phyloP scores from a whole-genome alignment of 2,329 filamentous ascomycete species.

The Rhexocercosporidium sp. region DNA sequence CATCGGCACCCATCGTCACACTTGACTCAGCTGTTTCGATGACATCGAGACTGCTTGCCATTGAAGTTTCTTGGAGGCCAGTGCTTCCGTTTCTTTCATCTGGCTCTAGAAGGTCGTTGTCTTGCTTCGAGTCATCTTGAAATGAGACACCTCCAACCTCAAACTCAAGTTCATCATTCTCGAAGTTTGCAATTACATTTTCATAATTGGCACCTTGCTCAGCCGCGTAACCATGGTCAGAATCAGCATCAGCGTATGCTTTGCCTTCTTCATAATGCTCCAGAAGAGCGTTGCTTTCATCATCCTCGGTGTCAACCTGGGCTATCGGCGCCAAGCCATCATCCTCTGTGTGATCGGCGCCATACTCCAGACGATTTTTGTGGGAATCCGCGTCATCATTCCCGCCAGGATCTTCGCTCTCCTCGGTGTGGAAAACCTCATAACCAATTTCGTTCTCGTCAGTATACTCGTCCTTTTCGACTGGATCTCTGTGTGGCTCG shows the following conservation, averaged over 20 bases:
- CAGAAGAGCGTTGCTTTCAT: not conserved
- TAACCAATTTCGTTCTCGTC: conserved; percentile 47
- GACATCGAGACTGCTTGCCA: conserved; percentile 19
- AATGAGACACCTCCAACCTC: not conserved
- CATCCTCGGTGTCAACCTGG: not conserved
- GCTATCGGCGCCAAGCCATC: conserved; percentile 1
- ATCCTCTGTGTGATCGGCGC: conserved; percentile 12
- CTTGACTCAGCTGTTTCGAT: conserved; percentile 39
- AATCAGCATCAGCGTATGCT: not conserved
- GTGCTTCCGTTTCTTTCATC: not conserved
- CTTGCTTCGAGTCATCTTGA: not conserved
- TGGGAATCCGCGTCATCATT: conserved; percentile 46
- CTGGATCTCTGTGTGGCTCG: not conserved
- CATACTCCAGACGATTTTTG: conserved; percentile 5
- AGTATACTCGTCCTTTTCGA: conserved; percentile 1
- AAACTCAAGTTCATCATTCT: conserved; percentile 8
- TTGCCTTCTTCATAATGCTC: not conserved
- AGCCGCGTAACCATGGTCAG: not conserved
- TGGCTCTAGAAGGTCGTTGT: not conserved
- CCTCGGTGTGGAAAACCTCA: conserved; percentile 31
- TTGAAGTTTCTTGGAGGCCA: not conserved
- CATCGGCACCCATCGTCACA: conserved; percentile 45
- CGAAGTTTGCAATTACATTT: conserved; percentile 2
- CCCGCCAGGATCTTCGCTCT: conserved; percentile 18
- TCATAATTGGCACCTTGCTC: conserved; percentile 4